Base-by-base conservation (phyloP, 306 rosid species). In the Lotus japonicus region DNA sequence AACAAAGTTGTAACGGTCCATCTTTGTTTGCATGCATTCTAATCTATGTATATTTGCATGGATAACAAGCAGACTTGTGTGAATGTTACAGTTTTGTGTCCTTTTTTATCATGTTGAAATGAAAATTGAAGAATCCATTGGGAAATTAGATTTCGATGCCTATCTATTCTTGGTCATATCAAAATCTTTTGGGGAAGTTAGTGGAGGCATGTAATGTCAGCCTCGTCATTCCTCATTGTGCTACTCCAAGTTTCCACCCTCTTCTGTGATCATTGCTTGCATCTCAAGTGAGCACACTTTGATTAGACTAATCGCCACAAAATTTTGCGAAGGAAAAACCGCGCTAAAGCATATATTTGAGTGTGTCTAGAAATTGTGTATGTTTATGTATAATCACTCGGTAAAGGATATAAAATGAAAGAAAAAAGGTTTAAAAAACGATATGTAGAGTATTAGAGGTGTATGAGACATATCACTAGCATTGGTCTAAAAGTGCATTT, bases 131-230 rank as follows among this genome's bases (percentile, higher is more conserved):
- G 38, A 35, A 21, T 58, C 46, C 26, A 50, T 11, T 49, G 61
- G 67, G 53, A 50, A 67, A 13, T 45, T 39, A 9, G 17, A 41
- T 36, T 49, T 28, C 46, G 50, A 49, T 12, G 68, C 11, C 15
- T 7, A 58, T 31, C 38, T 43, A 42, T 52, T 43, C 14, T 59
- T 60, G 79, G 44, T 68, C 74, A 50, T 23, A 54, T 54, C 57
- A 17, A 51, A 51, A 49, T 77, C 41, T 15, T 14, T 44, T 44
- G 1, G 49, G 35, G 13, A 51, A 70, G 74, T 70, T 70, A 70
- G 81, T 76, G 78, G 81, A 65, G 58, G 74, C 55, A 77, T 57
- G 79, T 81, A 55, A 49, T 10, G 28, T 77, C 76, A 46, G 51
- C 68, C 46, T 54, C 77, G 17, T 26, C 69, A 63, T 31, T 38